Conservation (phyloP, 306 rosid genomes). For the Rosa rugosa region DNA sequence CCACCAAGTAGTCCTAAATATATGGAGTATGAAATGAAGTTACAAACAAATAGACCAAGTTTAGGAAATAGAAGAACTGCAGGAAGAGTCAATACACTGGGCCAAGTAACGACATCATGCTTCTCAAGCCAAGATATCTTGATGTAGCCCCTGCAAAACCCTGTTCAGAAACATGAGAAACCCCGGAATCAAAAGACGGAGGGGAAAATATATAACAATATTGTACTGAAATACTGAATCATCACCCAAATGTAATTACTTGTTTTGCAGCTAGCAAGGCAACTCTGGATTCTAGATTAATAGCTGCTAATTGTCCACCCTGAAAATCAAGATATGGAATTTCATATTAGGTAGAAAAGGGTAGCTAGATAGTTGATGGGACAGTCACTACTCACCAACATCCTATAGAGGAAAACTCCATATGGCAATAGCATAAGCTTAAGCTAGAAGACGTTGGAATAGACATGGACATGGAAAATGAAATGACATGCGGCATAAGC, state of each 20-base stretch:
- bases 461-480: slow-evolving; percentile 3
- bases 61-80: slow-evolving; percentile 6
- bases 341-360: slow-evolving; percentile 22
- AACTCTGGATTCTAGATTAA: slow-evolving; percentile 79
- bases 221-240: not conserved
- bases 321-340: slow-evolving; percentile 37
- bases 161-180: slow-evolving; percentile 41
- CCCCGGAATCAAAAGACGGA: slow-evolving; percentile 1
- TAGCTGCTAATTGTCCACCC: slow-evolving; percentile 86
- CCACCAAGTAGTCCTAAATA: not conserved
- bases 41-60: not conserved
- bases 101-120: slow-evolving; percentile 82
- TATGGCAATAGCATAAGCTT: not conserved
- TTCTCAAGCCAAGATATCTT: slow-evolving; percentile 88
- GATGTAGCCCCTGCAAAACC: slow-evolving; percentile 90
- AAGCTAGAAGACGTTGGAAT: not conserved
- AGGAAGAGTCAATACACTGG: slow-evolving; percentile 66
- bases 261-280: slow-evolving; percentile 92
- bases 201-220: not conserved
- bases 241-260: slow-evolving; percentile 36
- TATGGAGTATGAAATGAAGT: not conserved
- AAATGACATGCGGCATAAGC: not conserved
- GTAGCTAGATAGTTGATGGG: not conserved
- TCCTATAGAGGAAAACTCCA: not conserved
- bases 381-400: not conserved